Conservation (phyloP, 345 rosid genomes). For the Salix koriyanagi region DNA sequence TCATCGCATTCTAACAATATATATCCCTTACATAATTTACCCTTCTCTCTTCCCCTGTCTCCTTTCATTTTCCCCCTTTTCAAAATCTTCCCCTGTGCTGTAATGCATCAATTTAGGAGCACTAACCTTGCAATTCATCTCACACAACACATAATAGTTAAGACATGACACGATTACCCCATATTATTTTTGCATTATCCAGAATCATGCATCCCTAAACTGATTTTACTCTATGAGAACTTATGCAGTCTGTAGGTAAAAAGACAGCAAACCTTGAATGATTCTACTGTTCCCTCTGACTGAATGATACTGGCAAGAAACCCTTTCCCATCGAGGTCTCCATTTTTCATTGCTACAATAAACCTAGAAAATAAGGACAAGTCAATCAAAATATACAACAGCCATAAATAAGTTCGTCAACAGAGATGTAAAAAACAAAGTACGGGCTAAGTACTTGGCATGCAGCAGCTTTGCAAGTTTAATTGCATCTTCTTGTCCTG, state of each 20-base stretch:
- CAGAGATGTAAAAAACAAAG: neutral
- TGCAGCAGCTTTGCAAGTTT: constrained; percentile 67
- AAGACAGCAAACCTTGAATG: constrained; percentile 58
- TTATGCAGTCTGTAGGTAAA: no score
- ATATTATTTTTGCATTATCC: neutral
- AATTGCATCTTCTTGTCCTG: constrained; percentile 95
- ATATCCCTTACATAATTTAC: no score
- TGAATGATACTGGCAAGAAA: constrained; percentile 51
- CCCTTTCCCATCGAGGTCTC: constrained; percentile 82
- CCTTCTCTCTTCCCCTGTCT: no score
- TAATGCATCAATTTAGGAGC: neutral
- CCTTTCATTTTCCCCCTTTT: no score
- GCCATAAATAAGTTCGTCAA: constrained; percentile 1
- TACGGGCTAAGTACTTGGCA: constrained; percentile 54
- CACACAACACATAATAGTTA: neutral
- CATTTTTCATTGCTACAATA: constrained; percentile 82
- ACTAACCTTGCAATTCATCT: neutral
- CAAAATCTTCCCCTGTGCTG: no score
- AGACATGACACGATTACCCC: neutral
- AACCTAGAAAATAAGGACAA: constrained; percentile 39
- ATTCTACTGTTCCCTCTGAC: constrained; percentile 72
- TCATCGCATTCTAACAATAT: no score
- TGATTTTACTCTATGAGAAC: neutral
- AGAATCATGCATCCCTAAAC: neutral
- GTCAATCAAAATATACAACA: neutral